Conservation (phyloP, 2,329 filamentous ascomycete species). For the Myriosclerotinia duriaeana region DNA sequence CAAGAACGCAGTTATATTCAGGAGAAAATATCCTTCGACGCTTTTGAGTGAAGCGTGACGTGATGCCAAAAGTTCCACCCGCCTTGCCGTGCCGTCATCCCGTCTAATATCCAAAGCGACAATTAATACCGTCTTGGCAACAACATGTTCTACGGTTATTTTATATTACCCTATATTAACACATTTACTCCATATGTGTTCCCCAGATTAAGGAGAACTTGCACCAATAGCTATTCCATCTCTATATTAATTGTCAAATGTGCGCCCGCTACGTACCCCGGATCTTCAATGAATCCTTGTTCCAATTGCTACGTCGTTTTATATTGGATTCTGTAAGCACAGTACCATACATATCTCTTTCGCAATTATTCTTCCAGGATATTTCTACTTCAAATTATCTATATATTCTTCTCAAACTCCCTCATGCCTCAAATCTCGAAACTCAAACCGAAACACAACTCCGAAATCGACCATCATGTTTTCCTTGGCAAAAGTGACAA, state of each 20-base stretch:
- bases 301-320: not conserved
- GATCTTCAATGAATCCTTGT: not conserved
- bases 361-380: too few species aligned
- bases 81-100: conserved; percentile 16
- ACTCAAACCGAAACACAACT: not conserved
- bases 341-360: not conserved
- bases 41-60: not conserved
- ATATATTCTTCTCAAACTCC: not conserved
- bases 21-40: too few species aligned
- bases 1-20: not conserved
- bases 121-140: conserved; percentile 12
- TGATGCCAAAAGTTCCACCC: not conserved
- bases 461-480: not conserved
- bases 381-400: not conserved
- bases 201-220: not conserved
- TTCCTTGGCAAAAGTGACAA: not conserved
- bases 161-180: not conserved
- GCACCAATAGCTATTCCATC: not conserved
- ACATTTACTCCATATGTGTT: not conserved
- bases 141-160: not conserved
- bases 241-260: not conserved
- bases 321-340: not conserved
- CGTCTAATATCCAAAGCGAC: conserved; percentile 4
- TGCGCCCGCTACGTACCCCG: conserved; percentile 8
- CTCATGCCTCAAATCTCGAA: not conserved